A percentile compares a stretch with the other conserved stretches of the same genome.
Conservation (phyloP, 2,329 filamentous ascomycete genomes). For the Venturia pyrina region DNA sequence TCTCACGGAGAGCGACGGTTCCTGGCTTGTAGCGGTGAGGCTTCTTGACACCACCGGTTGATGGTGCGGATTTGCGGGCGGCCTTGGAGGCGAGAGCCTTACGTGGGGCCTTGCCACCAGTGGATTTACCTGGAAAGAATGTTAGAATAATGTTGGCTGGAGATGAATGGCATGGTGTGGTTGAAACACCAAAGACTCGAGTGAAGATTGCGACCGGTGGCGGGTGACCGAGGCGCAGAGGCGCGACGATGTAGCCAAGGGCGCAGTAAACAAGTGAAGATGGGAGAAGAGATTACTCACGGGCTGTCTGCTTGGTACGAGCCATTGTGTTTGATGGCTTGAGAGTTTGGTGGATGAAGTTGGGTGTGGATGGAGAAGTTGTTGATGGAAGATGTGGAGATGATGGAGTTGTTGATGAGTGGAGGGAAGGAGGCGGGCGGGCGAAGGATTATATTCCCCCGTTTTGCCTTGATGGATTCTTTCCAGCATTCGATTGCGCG, state of each 20-base stretch:
- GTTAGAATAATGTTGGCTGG: conserved; percentile 6
- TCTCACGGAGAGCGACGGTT: conserved; percentile 83
- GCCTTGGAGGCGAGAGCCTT: conserved; percentile 99
- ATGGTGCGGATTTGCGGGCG: conserved; percentile 94
- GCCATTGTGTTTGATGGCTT: conserved; percentile 32
- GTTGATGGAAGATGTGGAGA: conserved; percentile 19
- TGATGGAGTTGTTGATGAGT: conserved; percentile 22
- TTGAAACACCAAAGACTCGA: conserved; percentile 17
- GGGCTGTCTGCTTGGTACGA: conserved; percentile 47
- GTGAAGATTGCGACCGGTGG: conserved; percentile 10
- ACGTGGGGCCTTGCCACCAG: conserved; percentile 62
- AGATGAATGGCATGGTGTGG: conserved; percentile 2
- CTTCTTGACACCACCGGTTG: conserved; percentile 64
- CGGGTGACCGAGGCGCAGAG: conserved; percentile 1
- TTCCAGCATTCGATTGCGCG: not conserved
- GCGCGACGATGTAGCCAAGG: conserved; percentile 11
- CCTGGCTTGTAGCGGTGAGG: conserved; percentile 51
- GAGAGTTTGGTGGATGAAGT: conserved; percentile 19
- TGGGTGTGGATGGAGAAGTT: conserved; percentile 25
- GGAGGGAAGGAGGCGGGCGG: not conserved
- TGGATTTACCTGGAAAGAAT: conserved; percentile 53
- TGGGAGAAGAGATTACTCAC: conserved; percentile 32
- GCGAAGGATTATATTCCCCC: not conserved
- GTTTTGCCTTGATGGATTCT: conserved; percentile 2
- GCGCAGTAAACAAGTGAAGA: conserved; percentile 10